Base-by-base conservation (phyloP, 345 rosid species). In the Euphorbia lathyris region DNA sequence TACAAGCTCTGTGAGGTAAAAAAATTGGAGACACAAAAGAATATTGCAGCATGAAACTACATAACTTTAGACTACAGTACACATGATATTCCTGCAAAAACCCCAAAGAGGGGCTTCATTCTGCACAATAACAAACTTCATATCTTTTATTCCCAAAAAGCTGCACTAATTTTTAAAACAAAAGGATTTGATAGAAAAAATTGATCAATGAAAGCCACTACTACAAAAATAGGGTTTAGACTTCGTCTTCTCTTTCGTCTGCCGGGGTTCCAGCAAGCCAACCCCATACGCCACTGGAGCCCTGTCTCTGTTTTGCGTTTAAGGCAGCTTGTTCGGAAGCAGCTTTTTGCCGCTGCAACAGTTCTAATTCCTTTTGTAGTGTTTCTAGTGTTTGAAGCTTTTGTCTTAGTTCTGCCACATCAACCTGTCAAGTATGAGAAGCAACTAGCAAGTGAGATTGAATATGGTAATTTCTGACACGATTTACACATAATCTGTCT, bases 241-340 rank as follows among this genome's bases (percentile, higher is more conserved):
- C 83, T 9, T 82, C 79, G 0, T 79, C 73, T 1, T 23, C 76
- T 2, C 69, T 69, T 59, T 72, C 61, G 69, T 59, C 14, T 6
- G 78, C 82, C 45, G 98, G 90, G 66, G 85, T 55, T 73, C 99
- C 98, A 0, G 97, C 96, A 23, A 96, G 88, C 99, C 99, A 96
- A 51, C 96, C 91, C 99, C 99, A 96, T 67, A 96, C 90, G 3
- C 99, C 92, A 47, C 97, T 87, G 0, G 99, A 92, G 68, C 91
- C 75, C 75, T 92, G 96, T 80, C 83, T 80, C 71, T 81, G 83
- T 78, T 82, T 90, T 57, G 97, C 89, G 20, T 76, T 83, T 38
- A 86, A 73, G 61, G 88, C 93, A 4, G 95, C 99, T 82, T 96
- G 86, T 81, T 90, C 99, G 0, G 99, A 92, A 17, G 95, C 95